Evolutionary conservation across 768 basidiomycete genomes (phyloP), one percentile per base, ranked within the genome.

Genomic region (Solioccasus polychromus): DNA sequence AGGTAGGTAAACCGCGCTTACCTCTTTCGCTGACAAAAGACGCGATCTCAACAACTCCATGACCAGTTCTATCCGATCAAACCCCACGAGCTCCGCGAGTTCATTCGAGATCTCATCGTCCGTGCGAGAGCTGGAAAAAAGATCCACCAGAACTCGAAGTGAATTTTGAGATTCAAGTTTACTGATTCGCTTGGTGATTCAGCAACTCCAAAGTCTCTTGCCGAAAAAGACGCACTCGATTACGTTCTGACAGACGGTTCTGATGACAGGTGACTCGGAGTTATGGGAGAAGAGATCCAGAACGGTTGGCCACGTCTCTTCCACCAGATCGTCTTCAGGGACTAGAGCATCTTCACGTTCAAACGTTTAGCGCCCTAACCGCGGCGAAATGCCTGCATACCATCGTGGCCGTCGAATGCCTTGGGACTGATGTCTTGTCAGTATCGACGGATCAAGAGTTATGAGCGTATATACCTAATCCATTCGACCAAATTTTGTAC

Each of bases 41-140:
- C 93, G 80, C 24, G 80, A 72, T 15, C 70, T 60, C 2, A 96
- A 64, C 22, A 96, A 75, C 32, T 87, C 78, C 67, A 77, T 78
- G 8, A 86, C 80, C 26, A 92, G 69, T 22, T 90, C 89, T 38
- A 97, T 80, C 15, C 85, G 78, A 39, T 95, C 88, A 61, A 84
- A 90, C 3, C 93, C 95, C 37, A 94, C 62, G 9, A 89, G 69
- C 48, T 96, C 93, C 8, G 77, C 79, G 9, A 97, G 62, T 53
- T 90, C 85, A 22, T 70, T 78, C 22, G 90, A 87, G 24, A 96
- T 85, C 18, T 78, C 80, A 24, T 92, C 88, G 52, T 85, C 74
- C 5, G 71, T 67, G 30, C 70, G 71, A 19, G 68, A 52, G 6
- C 79, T 80, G 2, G 74, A 72, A 14, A 89, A 66, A 28, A 77